phyloP scores from a whole-genome alignment of 306 rosid species.

The Styphnolobium japonicum region DNA sequence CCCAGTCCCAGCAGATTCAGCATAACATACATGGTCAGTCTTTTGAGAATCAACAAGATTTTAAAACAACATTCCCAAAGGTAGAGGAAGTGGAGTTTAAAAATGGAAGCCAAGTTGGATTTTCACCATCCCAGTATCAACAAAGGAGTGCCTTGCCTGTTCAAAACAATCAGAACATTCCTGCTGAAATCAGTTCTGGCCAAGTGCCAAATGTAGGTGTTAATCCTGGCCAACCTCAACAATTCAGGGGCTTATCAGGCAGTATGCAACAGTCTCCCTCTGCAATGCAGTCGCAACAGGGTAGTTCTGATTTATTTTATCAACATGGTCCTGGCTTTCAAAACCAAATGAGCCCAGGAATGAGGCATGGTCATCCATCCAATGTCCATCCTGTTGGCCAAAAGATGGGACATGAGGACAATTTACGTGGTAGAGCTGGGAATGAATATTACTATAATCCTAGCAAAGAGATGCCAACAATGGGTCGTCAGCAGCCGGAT shows the following conservation, averaged over 20 bases:
- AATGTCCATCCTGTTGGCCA: conserved; percentile 52
- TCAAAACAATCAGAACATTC: conserved; percentile 52
- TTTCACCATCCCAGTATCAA: conserved; percentile 75
- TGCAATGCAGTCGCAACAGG: conserved; percentile 56
- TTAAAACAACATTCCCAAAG: conserved; percentile 36
- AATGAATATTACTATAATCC: conserved; percentile 64
- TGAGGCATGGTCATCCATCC: conserved; percentile 66
- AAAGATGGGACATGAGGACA: conserved; percentile 60
- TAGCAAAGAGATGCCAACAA: conserved; percentile 54
- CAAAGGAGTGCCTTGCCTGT: conserved; percentile 53
- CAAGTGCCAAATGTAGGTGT: conserved; percentile 56
- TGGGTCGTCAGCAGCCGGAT: conserved; percentile 71
- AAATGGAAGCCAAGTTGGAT: conserved; percentile 65
- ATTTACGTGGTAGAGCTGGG: conserved; percentile 54
- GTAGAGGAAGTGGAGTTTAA: conserved; percentile 69
- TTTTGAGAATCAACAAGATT: conserved; percentile 66
- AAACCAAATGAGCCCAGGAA: conserved; percentile 63
- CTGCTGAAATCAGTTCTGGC: conserved; percentile 48
- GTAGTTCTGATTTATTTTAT: conserved; percentile 58
- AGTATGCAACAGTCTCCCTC: conserved; percentile 58
- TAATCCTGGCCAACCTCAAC: conserved; percentile 64
- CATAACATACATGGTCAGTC: conserved; percentile 56
- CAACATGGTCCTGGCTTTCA: conserved; percentile 68
- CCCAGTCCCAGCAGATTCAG: conserved; percentile 59
- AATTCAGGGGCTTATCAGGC: conserved; percentile 52